Percentiles rank a stretch among this genome's conserved stretches.
Conservation (phyloP, 805 yeast species). For the Starmerella scarabaei region DNA sequence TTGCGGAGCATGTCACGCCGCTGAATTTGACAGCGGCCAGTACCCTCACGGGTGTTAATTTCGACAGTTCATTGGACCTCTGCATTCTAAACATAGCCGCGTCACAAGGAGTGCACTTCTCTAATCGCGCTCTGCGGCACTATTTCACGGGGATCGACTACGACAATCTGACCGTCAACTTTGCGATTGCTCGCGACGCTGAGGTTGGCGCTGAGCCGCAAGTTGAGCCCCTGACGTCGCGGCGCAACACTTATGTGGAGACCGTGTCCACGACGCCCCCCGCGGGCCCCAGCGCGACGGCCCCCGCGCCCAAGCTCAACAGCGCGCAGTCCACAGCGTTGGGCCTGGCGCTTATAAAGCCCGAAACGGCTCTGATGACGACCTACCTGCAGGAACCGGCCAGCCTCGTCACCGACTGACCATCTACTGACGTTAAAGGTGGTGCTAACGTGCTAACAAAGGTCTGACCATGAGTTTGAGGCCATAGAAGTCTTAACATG, state of each 20-base stretch:
- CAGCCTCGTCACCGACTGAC: too few species aligned
- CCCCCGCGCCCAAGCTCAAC: not conserved
- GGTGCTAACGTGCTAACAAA: too few species aligned
- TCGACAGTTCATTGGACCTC: constrained; percentile 1
- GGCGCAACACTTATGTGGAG: not conserved
- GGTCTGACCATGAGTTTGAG: too few species aligned
- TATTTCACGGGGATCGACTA: constrained; percentile 14
- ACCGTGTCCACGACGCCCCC: constrained; percentile 1
- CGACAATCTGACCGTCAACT: constrained; percentile 3
- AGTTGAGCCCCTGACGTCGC: not conserved
- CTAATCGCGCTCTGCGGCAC: constrained; percentile 8
- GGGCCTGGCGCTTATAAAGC: not conserved
- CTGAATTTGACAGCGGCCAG: not conserved
- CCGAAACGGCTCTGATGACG: not conserved
- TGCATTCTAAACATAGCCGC: constrained; percentile 10
- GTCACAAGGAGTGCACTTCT: constrained; percentile 3
- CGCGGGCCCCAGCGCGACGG: not conserved
- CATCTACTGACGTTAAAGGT: too few species aligned
- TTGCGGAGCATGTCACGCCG: constrained; percentile 2
- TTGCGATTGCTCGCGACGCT: constrained; percentile 3
- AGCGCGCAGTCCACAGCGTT: not conserved
- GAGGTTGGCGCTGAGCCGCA: not conserved
- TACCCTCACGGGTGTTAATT: not conserved
- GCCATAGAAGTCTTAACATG: too few species aligned
- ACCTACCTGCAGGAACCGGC: not conserved